These are phyloP conservation scores for Eutrema heterophyllum DNA, from an alignment of 345 rosid species.

Conservation along the genomic window DNA sequence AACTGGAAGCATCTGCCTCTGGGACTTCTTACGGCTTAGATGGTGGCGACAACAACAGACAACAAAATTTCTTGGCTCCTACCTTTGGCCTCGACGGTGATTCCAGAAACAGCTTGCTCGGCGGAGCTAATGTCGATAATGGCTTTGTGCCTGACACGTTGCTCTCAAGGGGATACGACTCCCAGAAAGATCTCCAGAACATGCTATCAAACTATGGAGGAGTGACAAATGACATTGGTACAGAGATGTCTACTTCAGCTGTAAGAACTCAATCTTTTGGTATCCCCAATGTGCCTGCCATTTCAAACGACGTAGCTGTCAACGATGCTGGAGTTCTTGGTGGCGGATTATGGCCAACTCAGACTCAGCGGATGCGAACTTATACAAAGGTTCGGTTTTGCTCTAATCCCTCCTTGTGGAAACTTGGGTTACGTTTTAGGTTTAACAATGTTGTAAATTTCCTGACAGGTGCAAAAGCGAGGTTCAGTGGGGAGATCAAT, in stretches of 20 bases:
- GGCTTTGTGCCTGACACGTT: constrained; percentile 71
- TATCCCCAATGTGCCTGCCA: constrained; percentile 71
- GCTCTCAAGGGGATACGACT: constrained; percentile 80
- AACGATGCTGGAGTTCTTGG: constrained; percentile 71
- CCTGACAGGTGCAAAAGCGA: constrained; percentile 82
- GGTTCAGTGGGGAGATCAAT: constrained; percentile 98
- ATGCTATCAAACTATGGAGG: constrained; percentile 79
- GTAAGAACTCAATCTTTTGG: constrained; percentile 91
- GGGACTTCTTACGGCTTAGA: constrained; percentile 93
- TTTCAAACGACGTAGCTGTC: constrained; percentile 68
- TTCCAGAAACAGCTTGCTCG: constrained; percentile 59
- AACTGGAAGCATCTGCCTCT: constrained; percentile 85
- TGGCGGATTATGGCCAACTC: constrained; percentile 79
- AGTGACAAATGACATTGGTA: constrained; percentile 73
- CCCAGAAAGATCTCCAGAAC: constrained; percentile 95
- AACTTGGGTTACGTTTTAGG: not conserved
- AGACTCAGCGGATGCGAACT: constrained; percentile 86
- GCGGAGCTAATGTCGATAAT: constrained; percentile 52
- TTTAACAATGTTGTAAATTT: not conserved
- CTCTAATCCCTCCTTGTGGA: not conserved
- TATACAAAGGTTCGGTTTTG: constrained; percentile 71
- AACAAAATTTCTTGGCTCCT: constrained; percentile 71
- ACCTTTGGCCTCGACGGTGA: constrained; percentile 72
- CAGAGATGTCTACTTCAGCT: constrained; percentile 85
- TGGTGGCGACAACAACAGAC: constrained; percentile 47